A percentile compares a stretch with the other conserved stretches of the same genome.
These are phyloP conservation scores for Macadamia integrifolia DNA, from an alignment of 164 flowering plant species.

Conservation along the genomic window DNA sequence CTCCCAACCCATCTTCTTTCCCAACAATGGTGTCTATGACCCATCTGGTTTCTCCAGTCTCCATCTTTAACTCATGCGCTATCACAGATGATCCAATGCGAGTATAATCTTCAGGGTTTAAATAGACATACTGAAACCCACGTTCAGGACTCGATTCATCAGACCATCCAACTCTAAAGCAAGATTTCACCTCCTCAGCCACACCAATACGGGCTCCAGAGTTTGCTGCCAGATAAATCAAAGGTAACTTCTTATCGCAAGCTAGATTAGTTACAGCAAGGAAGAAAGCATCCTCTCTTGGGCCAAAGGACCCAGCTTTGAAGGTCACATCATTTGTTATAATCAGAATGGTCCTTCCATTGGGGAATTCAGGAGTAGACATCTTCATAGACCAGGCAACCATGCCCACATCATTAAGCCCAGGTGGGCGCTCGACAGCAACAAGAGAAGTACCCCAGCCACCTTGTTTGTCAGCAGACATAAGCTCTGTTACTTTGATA, in stretches of 20 bases:
- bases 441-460: conserved; percentile 79
- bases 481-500: conserved; percentile 67
- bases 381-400: conserved; percentile 94
- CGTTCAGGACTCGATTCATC: conserved; percentile 85
- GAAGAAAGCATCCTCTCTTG: conserved; percentile 97
- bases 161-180: conserved; percentile 94
- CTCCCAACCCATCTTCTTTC: conserved; percentile 94
- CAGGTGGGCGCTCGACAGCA: conserved; percentile 62
- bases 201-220: conserved; percentile 98
- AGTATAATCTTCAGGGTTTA: conserved; percentile 74
- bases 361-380: conserved; percentile 93
- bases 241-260: conserved; percentile 75
- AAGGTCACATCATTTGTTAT: conserved; percentile 93
- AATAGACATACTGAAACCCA: conserved; percentile 89
- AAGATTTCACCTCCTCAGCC: conserved; percentile 93
- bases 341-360: conserved; percentile 67
- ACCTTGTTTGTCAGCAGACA: conserved; percentile 63
- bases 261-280: conserved; percentile 86
- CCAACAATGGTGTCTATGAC: conserved; percentile 93
- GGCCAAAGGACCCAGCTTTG: conserved; percentile 98
- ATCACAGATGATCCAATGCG: conserved; percentile 68
- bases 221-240: conserved; percentile 95
- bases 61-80: conserved; percentile 73
- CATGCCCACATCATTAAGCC: conserved; percentile 92
- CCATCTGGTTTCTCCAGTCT: conserved; percentile 87